Evolutionary conservation across 768 basidiomycete genomes (phyloP).

Genomic region (Termitomyces sp.): DNA sequence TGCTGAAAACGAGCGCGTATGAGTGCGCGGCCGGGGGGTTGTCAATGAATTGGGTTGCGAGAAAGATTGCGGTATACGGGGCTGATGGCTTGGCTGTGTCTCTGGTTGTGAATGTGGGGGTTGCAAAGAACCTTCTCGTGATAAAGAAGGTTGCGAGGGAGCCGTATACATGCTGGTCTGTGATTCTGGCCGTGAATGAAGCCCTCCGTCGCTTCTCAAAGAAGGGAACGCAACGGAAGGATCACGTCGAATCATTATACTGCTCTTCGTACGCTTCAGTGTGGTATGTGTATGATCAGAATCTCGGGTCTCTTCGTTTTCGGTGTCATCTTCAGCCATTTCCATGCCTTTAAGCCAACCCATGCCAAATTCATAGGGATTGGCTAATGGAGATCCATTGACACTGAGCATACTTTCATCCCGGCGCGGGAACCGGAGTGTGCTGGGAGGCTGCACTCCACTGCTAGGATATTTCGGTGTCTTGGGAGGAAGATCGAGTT

Average conservation of each 20-base stretch:
- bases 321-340: slow-evolving; percentile 27
- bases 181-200: slow-evolving; percentile 45
- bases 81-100: slow-evolving; percentile 14
- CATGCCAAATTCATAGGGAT: slow-evolving; percentile 66
- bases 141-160: slow-evolving; percentile 29
- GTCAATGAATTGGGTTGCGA: slow-evolving; percentile 20
- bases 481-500: slow-evolving; percentile 57
- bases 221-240: slow-evolving; percentile 36
- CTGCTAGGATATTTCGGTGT: slow-evolving; percentile 45
- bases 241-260: slow-evolving; percentile 56
- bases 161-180: slow-evolving; percentile 43
- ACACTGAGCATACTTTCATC: slow-evolving; percentile 77
- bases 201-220: slow-evolving; percentile 14
- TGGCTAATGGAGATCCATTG: slow-evolving; percentile 79
- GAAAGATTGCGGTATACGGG: slow-evolving; percentile 19
- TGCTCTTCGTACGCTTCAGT: slow-evolving; percentile 47
- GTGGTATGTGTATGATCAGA: slow-evolving; percentile 21
- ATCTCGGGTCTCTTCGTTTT: slow-evolving; percentile 22
- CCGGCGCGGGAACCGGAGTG: slow-evolving; percentile 58
- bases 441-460: slow-evolving; percentile 25
- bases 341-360: slow-evolving; percentile 48
- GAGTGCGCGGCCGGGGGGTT: slow-evolving; percentile 30
- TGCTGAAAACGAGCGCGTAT: slow-evolving; percentile 41
- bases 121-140: slow-evolving; percentile 35
- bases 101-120: slow-evolving; percentile 14